Evolutionary conservation across 208 protist genomes (phyloP), one percentile per base, ranked within the genome.

Genomic region (Acanthamoeba lugdunensis): DNA sequence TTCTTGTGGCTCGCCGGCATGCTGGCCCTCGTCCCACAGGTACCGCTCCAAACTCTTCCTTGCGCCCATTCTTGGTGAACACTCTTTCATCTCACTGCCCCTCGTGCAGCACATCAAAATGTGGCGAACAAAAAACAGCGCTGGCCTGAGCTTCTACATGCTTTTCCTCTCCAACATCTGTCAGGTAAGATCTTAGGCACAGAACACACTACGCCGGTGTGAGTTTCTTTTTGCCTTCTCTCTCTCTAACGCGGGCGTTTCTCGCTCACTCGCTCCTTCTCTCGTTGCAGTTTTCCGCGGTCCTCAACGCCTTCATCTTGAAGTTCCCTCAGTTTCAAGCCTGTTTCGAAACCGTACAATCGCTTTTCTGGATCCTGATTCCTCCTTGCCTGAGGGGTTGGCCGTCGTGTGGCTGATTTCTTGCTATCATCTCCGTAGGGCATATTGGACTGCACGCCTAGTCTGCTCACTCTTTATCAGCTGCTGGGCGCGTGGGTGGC

Each of bases 131-230:
- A 79, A 79, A 28, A 48, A 21, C 71, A 79, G 71, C 71, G n/a
- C 71, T 30, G 71, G 71, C 21, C 71, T 79, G n/a, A 79, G 71
- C 41, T 79, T 79, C 71, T 79, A 79, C 71, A 79, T 79, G 71
- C 71, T 79, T 30, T 79, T 79, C 41, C 71, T 79, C 33, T 79
- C 71, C 71, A 79, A 79, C 71, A 45, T 79, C 71, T 79, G 71
- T 79, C 71, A 79, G 41, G 71, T 45, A 79, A 13, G 71, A n/a
- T 7, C 25, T 28, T 18, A 75, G 28, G 11, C 25, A 69, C 4
- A 61, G 13, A 25, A 18, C 54, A 16, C 54, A 61, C 54, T 0
- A 6, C 54, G 54, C 54, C 54, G 16, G 41, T 45, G 18, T 48
- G 45, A 7, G 18, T 61, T 16, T 11, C 54, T 23, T 23, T 23